Evolutionary conservation across 352 stramenopile species (phyloP), one percentile per base, ranked within the genome.

Genomic region (Pythium oligandrum): DNA sequence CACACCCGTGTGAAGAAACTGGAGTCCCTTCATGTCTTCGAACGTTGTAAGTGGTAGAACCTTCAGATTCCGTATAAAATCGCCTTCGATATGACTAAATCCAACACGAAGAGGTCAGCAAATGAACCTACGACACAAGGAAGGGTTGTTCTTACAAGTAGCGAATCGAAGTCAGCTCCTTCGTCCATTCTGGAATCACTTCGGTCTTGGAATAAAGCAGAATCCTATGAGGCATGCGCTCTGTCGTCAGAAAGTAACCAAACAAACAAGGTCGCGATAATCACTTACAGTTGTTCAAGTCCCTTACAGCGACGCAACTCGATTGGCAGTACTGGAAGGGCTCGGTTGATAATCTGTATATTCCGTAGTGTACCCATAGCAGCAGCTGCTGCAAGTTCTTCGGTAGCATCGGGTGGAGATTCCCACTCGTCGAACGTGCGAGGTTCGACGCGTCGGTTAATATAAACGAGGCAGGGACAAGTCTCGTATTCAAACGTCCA

Each of bases 381-480:
- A 6, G 50, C 39, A 5, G 34, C 31, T 32, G 10, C 5, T 6
- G 39, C 26, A 6, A 56, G 50, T 39, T 10, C 31, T 5, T 11
- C 26, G 9, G 50, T 56, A 4, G 32, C 40, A 32, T 48, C 17
- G 6, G 37, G 17, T 49, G 50, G 50, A 32, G 48, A 17, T 4
- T 49, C 12, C 50, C 50, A 56, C 17, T 33, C 7, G 6, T 32
- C 17, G 34, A 34, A 56, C 6, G 50, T 49, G 12, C 6, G 17
- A 26, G 50, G 50, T 4, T 9, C 40, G 7, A 49, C 5, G 6
- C 49, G 37, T 8, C 17, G 6, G 3, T 56, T 39, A 11, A 56
- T 49, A 26, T 35, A 56, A 5, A 40, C 50, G 9, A 48, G 9
- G 31, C 50, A 56, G 37, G 50, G 50, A 49, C 50, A 56, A 12